phyloP scores from a whole-genome alignment of 257 asterid species.

The Coffea eugenioides region DNA sequence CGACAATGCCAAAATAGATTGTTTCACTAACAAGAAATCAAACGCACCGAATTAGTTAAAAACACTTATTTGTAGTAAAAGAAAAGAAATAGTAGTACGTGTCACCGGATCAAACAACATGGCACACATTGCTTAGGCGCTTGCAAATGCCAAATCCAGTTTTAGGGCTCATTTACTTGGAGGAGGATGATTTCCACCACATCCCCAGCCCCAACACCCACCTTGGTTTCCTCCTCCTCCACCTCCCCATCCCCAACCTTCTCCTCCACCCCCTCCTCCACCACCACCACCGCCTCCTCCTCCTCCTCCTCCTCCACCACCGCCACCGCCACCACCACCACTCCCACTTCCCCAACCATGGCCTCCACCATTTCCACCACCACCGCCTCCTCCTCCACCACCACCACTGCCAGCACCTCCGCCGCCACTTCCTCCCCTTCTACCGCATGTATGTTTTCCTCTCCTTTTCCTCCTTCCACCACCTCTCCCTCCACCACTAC shows the following conservation, averaged over 20 bases:
- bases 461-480: constrained; percentile 11
- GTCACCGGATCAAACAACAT: neutral
- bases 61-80: neutral
- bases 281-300: neutral
- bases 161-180: constrained; percentile 2
- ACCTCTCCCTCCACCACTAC: constrained; percentile 9
- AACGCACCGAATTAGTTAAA: neutral
- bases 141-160: neutral
- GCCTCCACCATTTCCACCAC: constrained; percentile 12
- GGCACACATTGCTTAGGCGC: neutral
- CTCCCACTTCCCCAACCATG: neutral
- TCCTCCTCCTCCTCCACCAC: neutral
- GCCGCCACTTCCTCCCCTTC: neutral
- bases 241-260: neutral
- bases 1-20: neutral
- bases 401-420: constrained; percentile 5
- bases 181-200: constrained; percentile 31
- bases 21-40: too few species aligned
- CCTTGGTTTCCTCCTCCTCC: constrained; percentile 22
- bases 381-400: neutral
- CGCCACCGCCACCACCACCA: neutral
- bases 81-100: too few species aligned
- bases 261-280: neutral
- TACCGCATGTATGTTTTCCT: constrained; percentile 10
- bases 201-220: constrained; percentile 31